Conservation (phyloP, 2,329 filamentous ascomycete genomes). For the Chrysosporium queenslandicum region DNA sequence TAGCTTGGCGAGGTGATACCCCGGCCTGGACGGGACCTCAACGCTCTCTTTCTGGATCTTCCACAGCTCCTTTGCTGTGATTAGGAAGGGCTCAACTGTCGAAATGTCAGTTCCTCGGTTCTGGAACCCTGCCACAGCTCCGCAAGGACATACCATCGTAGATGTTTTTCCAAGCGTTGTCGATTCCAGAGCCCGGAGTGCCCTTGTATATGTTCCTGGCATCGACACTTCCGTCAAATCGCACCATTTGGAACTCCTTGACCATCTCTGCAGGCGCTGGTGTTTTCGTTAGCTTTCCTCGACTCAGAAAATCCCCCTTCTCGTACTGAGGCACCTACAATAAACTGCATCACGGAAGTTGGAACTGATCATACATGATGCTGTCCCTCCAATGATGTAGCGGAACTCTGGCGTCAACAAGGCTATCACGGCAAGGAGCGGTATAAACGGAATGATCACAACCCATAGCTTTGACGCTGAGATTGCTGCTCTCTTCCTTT, state of each 20-base stretch:
- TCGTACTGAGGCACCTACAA: not conserved
- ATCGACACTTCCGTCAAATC: slow-evolving; percentile 12
- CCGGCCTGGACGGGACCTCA: slow-evolving; percentile 14
- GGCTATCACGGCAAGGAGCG: not conserved
- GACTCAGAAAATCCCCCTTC: not conserved
- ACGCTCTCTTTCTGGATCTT: slow-evolving; percentile 15
- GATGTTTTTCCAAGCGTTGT: slow-evolving; percentile 14
- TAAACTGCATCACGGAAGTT: not conserved
- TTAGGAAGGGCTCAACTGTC: slow-evolving; percentile 13
- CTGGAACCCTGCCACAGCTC: not conserved
- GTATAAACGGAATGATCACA: not conserved
- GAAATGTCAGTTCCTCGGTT: not conserved
- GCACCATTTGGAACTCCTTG: slow-evolving; percentile 3
- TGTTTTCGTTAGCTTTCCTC: not conserved
- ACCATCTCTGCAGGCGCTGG: slow-evolving; percentile 10
- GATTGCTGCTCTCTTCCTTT: too few species aligned
- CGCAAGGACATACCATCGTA: slow-evolving; percentile 13
- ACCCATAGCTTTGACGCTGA: not conserved
- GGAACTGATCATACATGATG: not conserved
- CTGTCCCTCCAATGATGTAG: not conserved
- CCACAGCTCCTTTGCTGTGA: slow-evolving; percentile 10
- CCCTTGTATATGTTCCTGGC: slow-evolving; percentile 14
- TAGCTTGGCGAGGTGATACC: slow-evolving; percentile 14
- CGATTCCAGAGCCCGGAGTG: slow-evolving; percentile 3
- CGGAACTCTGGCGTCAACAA: not conserved